These are phyloP conservation scores for Saksenaea oblongispora DNA, from an alignment of 371 early-diverging fungal genomes.

Conservation along the genomic window DNA sequence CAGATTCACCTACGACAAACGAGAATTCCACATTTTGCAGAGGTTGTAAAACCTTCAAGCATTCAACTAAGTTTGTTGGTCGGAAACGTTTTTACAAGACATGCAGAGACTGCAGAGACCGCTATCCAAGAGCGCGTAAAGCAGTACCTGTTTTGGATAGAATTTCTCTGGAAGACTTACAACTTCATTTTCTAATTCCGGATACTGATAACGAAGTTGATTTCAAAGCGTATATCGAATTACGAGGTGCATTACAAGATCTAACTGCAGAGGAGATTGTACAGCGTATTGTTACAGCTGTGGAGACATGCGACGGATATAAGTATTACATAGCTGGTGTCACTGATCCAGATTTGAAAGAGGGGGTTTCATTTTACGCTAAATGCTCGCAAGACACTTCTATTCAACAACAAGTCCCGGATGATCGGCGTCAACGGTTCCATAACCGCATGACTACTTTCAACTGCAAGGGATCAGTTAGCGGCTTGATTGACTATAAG, in stretches of 20 bases:
- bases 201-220: slow-evolving; percentile 1
- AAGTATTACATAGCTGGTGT: not conserved
- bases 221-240: not conserved
- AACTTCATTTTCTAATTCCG: not conserved
- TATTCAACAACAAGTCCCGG: not conserved
- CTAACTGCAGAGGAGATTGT: not conserved
- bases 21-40: not conserved
- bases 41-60: not conserved
- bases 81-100: not conserved
- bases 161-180: not conserved
- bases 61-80: not conserved
- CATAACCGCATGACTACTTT: not conserved
- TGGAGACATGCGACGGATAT: not conserved
- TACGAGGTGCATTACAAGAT: not conserved
- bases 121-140: not conserved
- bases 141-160: not conserved
- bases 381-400: not conserved
- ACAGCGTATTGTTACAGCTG: not conserved
- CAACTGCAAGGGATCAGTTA: not conserved
- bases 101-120: not conserved
- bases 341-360: not conserved
- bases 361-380: not conserved
- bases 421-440: not conserved
- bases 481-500: not conserved
- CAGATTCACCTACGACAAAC: not conserved